Evolutionary conservation across 2,329 filamentous ascomycete species (phyloP).

Genomic region (Lecanicillium sp.): DNA sequence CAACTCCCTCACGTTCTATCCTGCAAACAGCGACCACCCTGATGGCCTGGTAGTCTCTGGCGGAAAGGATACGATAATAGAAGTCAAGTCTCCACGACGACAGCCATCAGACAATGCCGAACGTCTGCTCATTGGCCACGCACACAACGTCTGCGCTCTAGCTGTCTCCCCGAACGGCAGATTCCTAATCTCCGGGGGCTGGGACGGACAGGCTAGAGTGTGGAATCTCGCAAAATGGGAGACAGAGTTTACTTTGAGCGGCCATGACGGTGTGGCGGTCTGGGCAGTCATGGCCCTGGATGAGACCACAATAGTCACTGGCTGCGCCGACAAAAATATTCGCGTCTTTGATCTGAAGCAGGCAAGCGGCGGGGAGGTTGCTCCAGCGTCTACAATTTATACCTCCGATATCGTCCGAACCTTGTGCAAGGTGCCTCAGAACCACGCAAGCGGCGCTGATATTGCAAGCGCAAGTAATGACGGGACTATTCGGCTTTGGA

Average conservation of each 20-base stretch:
- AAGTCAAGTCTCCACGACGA: slow-evolving; percentile 67
- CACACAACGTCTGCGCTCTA: slow-evolving; percentile 78
- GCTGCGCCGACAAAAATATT: slow-evolving; percentile 82
- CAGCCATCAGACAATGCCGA: slow-evolving; percentile 69
- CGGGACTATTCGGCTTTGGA: slow-evolving; percentile 81
- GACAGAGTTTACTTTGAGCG: slow-evolving; percentile 58
- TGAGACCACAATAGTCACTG: slow-evolving; percentile 75
- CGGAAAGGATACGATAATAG: slow-evolving; percentile 87
- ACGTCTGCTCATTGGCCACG: slow-evolving; percentile 77
- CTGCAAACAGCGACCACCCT: slow-evolving; percentile 58
- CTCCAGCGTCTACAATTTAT: slow-evolving; percentile 46
- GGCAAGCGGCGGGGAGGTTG: slow-evolving; percentile 44
- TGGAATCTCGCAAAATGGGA: slow-evolving; percentile 89
- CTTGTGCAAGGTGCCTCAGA: slow-evolving; percentile 69
- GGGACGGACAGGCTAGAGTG: slow-evolving; percentile 81
- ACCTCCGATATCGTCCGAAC: slow-evolving; percentile 81
- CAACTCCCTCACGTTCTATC: slow-evolving; percentile 73
- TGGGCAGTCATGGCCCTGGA: slow-evolving; percentile 89
- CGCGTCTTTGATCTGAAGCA: slow-evolving; percentile 69
- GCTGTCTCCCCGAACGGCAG: slow-evolving; percentile 65
- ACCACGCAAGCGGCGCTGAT: slow-evolving; percentile 75
- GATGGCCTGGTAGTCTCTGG: slow-evolving; percentile 80
- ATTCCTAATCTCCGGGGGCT: slow-evolving; percentile 83
- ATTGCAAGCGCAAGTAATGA: slow-evolving; percentile 95
- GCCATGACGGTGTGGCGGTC: slow-evolving; percentile 68